Percentiles rank a stretch among this genome's conserved stretches.
Evolutionary conservation across 2,329 filamentous ascomycete genomes (phyloP).

Genomic region (Pestalotiopsis sp.): DNA sequence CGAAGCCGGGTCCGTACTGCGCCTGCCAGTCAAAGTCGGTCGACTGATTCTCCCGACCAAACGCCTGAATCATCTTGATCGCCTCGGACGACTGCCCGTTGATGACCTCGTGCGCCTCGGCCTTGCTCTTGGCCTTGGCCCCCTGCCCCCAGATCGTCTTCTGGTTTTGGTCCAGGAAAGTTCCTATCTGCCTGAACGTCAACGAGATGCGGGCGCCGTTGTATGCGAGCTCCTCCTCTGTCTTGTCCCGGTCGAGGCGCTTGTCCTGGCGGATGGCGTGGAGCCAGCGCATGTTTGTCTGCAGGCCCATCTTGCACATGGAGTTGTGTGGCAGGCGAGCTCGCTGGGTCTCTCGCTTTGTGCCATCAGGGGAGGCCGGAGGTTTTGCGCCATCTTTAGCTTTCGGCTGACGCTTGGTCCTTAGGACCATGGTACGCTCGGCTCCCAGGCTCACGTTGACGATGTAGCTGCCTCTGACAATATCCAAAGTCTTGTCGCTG

Average conservation of each 20-base stretch:
- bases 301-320: constrained; percentile 78
- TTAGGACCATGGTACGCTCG: constrained; percentile 84
- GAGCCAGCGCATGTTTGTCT: constrained; percentile 85
- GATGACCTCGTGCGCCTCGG: constrained; percentile 63
- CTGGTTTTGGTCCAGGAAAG: constrained; percentile 71
- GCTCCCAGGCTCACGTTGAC: constrained; percentile 95
- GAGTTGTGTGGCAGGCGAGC: constrained; percentile 85
- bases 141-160: constrained; percentile 89
- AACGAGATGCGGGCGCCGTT: constrained; percentile 82
- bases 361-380: constrained; percentile 20
- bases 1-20: constrained; percentile 79
- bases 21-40: constrained; percentile 73
- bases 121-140: constrained; percentile 68
- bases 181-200: constrained; percentile 88
- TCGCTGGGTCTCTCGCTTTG: constrained; percentile 63
- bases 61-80: constrained; percentile 73
- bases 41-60: constrained; percentile 82
- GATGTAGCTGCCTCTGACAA: constrained; percentile 78
- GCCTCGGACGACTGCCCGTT: constrained; percentile 71
- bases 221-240: constrained; percentile 70
- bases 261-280: constrained; percentile 93
- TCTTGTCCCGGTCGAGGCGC: constrained; percentile 68
- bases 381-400: constrained; percentile 19
- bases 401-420: constrained; percentile 68
- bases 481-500: constrained; percentile 95